phyloP scores from a whole-genome alignment of 352 stramenopile species.

The Phytophthora brassicae region DNA sequence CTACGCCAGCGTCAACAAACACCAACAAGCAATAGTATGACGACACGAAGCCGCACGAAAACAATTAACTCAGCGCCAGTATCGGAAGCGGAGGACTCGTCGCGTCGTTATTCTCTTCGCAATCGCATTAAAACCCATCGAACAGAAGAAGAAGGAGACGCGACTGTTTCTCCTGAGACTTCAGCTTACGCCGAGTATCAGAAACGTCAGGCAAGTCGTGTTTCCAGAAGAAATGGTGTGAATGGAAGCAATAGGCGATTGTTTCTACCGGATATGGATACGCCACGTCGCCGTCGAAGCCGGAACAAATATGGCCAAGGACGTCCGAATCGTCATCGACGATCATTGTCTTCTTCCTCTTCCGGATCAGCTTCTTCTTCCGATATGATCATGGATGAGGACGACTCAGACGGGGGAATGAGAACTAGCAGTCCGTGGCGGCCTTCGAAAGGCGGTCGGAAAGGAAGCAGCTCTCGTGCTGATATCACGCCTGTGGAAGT shows the following conservation, averaged over 20 bases:
- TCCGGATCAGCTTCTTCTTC: constrained; percentile 51
- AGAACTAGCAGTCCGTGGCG: constrained; percentile 42
- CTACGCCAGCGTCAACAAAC: constrained; percentile 34
- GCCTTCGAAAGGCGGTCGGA: constrained; percentile 29
- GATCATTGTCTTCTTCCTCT: constrained; percentile 49
- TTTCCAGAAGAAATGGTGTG: constrained; percentile 20
- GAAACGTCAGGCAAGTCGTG: constrained; percentile 58
- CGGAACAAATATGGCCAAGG: constrained; percentile 27
- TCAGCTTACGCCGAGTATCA: constrained; percentile 64
- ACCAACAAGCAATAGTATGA: constrained; percentile 15
- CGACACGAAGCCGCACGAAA: constrained; percentile 30
- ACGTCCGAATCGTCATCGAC: constrained; percentile 30
- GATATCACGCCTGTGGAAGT: constrained; percentile 86
- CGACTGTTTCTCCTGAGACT: constrained; percentile 37
- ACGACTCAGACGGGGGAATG: constrained; percentile 76
- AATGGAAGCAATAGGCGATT: constrained; percentile 27
- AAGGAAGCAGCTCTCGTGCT: constrained; percentile 50
- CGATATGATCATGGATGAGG: constrained; percentile 54
- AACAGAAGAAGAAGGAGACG: constrained; percentile 24
- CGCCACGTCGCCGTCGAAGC: constrained; percentile 24
- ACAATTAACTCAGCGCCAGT: constrained; percentile 13
- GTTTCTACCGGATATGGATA: constrained; percentile 32
- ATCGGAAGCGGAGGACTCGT: constrained; percentile 19
- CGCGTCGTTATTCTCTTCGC: constrained; percentile 63
- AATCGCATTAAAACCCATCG: constrained; percentile 72